Base-by-base conservation (phyloP, 106 monocot genomes). In the Cymbidium sinense region DNA sequence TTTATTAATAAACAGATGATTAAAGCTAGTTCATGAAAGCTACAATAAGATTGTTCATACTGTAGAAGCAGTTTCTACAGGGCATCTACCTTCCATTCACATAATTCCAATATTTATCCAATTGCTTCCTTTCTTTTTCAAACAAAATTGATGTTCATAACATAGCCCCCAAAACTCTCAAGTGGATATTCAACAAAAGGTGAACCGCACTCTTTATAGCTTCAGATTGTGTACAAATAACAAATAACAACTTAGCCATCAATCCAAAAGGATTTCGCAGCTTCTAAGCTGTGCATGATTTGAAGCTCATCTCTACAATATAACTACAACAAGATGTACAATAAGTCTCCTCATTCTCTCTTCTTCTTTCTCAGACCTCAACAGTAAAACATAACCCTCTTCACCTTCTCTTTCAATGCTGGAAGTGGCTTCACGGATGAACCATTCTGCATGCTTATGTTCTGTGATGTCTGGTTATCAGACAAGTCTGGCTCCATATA, bases 321-420 rank as follows among this genome's bases (percentile, higher is more conserved):
- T 69, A 69, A 34, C 33, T 17, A 34, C 69, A 69, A 34, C 33
- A 78, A 58, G 62, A 70, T 81, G 35, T 76, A 80, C 79, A 73
- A 25, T 30, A 75, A 31, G 29, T 19, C 36, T 9, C 35, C 18
- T 52, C 18, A 37, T 50, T 64, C 11, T 74, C 13, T 70, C 41
- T 77, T 70, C 39, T 23, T 23, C n/a, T n/a, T 23, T 28, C 28
- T 65, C 31, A 12, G 50, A 50, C 64, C 34, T 81, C 69, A 88
- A 64, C 86, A 88, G 77, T 88, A 91, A 61, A 86, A 86, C 91
- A 91, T 88, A 78, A 86, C 86, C 34, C 82, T 82, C 84, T 95
- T 95, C 77, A 92, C 95, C 79, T 90, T 93, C 79, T 95, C 92
- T 70, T 95, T 93, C 67, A 92, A 64, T 9, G 83, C 85, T 34